Base-by-base conservation (phyloP, 768 basidiomycete genomes). In the Thelephora aurantiotincta region DNA sequence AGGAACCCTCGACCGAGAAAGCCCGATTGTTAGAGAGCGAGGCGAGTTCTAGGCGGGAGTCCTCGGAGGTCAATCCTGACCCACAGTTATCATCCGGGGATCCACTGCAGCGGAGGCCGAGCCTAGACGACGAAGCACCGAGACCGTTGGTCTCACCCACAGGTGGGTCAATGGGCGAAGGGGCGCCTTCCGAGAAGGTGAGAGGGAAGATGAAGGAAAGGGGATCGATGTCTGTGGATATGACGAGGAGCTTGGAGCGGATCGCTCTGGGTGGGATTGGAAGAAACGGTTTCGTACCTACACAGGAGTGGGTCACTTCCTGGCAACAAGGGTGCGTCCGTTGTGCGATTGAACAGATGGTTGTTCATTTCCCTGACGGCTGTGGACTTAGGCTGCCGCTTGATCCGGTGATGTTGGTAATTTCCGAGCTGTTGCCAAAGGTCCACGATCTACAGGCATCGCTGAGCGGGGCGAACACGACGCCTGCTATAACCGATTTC, bases 231-330 rank as follows among this genome's bases (percentile, higher is more conserved):
- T 67, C 77, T 20, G 68, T 74, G 45, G 68, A 69, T 49, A 69
- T 65, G 49, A 72, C 71, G 44, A 67, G 63, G 35, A 73, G 74
- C 48, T 58, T 82, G 43, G 83, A 89, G 50, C 74, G 76, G 26
- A 64, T 77, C 19, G 78, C 82, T n/a, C 70, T 75, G 26, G 68
- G 70, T 14, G 80, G 78, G 11, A 75, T 93, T 14, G 91, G 91
- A 23, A 73, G 84, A 54, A 93, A 90, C 60, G 89, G 91, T 2
- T 99, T 97, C 63, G 71, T 93, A 6, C 92, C 96, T 11, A 96
- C 91, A 2, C 89, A 96, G 60, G 90, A 91, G 77, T 99, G 96
- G 94, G 91, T 91, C 3, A 76, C 85, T 18, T 92, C 92, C 2
- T 98, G 94, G 94, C 88, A 94, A 55, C 89, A 93, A 72, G 93